Percentiles rank a stretch among this genome's conserved stretches.
Evolutionary conservation across 106 monocot species (phyloP).

Genomic region (Xerophyta viscosa): DNA sequence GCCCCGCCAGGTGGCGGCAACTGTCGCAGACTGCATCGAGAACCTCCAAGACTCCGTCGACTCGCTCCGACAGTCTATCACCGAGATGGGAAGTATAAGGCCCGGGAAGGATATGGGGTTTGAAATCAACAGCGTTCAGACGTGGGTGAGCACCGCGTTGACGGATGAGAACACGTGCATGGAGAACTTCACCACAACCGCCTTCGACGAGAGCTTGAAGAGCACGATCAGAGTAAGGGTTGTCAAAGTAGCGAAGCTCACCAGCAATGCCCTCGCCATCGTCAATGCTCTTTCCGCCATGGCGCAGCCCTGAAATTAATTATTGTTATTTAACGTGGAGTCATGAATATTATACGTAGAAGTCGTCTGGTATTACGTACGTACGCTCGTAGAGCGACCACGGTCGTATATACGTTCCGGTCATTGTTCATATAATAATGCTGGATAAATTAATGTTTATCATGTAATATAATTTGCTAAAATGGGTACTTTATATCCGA

Average conservation of each 20-base stretch:
- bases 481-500: too few species aligned
- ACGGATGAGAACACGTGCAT: constrained; percentile 28
- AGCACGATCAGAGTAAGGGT: background rate
- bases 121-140: constrained; percentile 18
- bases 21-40: constrained; percentile 24
- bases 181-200: constrained; percentile 13
- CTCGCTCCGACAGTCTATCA: constrained; percentile 12
- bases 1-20: constrained; percentile 7
- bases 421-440: too few species aligned
- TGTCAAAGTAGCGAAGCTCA: constrained; percentile 4
- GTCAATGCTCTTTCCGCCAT: constrained; percentile 1
- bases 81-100: constrained; percentile 16
- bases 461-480: too few species aligned
- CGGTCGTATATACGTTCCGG: too few species aligned
- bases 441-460: too few species aligned
- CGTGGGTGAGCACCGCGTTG: constrained; percentile 38
- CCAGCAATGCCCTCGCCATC: constrained; percentile 15
- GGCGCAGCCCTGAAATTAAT: background rate
- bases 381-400: too few species aligned
- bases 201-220: constrained; percentile 1
- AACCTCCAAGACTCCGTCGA: constrained; percentile 14
- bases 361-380: too few species aligned
- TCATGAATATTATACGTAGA: too few species aligned
- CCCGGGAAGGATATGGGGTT: background rate
- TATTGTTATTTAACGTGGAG: too few species aligned